phyloP scores from a whole-genome alignment of 352 stramenopile species.

The Phytophthora nicotianae region DNA sequence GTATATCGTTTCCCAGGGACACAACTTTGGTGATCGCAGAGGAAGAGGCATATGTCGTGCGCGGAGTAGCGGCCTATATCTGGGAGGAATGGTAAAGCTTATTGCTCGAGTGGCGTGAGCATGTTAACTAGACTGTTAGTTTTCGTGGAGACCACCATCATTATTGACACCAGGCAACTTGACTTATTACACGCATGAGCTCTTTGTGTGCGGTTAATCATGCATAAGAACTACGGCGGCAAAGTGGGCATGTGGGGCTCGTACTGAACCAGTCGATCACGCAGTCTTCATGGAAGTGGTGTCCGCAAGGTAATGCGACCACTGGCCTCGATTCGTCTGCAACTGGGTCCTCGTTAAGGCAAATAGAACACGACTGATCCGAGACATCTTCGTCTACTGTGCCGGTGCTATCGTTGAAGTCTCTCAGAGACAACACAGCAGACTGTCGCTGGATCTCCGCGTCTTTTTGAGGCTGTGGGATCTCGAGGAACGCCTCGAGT shows the following conservation, averaged over 20 bases:
- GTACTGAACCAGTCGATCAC: conserved; percentile 74
- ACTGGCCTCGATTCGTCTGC: conserved; percentile 30
- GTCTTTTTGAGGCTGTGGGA: conserved; percentile 54
- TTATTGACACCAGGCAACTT: no score
- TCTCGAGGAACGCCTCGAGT: conserved; percentile 52
- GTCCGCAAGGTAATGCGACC: conserved; percentile 52
- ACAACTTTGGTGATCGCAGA: no score
- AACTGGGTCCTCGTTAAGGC: conserved; percentile 44
- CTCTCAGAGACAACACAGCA: conserved; percentile 55
- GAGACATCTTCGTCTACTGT: conserved; percentile 6
- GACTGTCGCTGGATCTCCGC: conserved; percentile 43
- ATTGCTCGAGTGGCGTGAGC: no score
- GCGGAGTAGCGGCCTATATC: no score
- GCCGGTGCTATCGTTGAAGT: conserved; percentile 31
- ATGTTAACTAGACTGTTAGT: no score
- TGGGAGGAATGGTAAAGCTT: no score
- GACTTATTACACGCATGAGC: no score
- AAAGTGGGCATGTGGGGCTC: conserved; percentile 63
- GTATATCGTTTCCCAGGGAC: no score
- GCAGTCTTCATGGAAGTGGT: conserved; percentile 77
- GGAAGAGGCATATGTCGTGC: no score
- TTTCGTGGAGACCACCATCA: neutral
- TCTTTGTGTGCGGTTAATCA: neutral
- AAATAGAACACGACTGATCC: conserved; percentile 50
- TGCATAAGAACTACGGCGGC: conserved; percentile 32